These are phyloP conservation scores for Dendrobium nobile DNA, from an alignment of 106 monocot species.

Conservation along the genomic window DNA sequence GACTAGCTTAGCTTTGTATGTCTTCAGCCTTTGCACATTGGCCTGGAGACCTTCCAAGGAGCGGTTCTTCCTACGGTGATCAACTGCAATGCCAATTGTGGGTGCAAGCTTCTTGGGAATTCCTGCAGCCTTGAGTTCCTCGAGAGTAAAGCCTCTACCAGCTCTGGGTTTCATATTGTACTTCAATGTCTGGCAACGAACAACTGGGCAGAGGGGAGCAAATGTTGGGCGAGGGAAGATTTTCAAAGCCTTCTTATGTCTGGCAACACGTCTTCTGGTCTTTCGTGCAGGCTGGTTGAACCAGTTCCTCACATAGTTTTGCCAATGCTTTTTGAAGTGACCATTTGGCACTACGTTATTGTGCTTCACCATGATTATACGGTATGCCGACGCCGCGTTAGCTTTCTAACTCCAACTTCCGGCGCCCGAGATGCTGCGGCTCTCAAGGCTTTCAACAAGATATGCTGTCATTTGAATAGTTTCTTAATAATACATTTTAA, in stretches of 20 bases:
- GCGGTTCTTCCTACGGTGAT: constrained; percentile 48
- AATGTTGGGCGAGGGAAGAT: too few species aligned
- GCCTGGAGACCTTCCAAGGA: constrained; percentile 43
- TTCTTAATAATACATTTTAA: too few species aligned
- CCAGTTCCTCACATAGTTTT: constrained; percentile 63
- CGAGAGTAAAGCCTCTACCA: constrained; percentile 54
- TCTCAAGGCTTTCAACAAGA: too few species aligned
- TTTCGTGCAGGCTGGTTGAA: constrained; percentile 62
- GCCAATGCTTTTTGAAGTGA: constrained; percentile 71
- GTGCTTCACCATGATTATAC: constrained; percentile 39
- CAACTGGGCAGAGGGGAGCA: constrained; percentile 52
- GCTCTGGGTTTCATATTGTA: constrained; percentile 83
- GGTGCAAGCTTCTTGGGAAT: constrained; percentile 52
- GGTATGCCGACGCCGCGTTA: too few species aligned
- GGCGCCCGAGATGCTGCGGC: too few species aligned
- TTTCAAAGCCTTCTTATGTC: constrained; percentile 61
- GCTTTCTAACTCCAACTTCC: too few species aligned
- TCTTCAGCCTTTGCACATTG: constrained; percentile 48
- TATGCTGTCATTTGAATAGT: too few species aligned
- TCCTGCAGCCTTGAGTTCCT: constrained; percentile 56
- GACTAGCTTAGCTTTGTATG: constrained; percentile 40
- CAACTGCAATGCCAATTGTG: constrained; percentile 59
- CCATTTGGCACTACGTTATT: constrained; percentile 54
- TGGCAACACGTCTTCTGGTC: constrained; percentile 37
- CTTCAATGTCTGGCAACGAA: constrained; percentile 49